Evolutionary conservation across 441 rosid species (phyloP).

Genomic region (Corymbia calophylla): DNA sequence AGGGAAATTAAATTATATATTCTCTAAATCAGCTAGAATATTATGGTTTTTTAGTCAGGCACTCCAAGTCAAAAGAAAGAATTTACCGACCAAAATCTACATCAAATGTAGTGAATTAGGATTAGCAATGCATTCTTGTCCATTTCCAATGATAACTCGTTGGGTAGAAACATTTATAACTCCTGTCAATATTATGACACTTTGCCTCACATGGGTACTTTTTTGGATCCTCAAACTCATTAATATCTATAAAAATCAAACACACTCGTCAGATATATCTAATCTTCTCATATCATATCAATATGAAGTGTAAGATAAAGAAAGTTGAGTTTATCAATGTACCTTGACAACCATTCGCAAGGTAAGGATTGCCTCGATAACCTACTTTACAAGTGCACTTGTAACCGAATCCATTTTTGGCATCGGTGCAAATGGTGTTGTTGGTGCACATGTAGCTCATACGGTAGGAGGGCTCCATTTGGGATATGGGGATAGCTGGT

Average conservation of each 20-base stretch:
- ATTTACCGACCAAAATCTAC: slow-evolving; percentile 12
- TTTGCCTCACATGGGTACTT: neutral
- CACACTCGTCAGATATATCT: neutral
- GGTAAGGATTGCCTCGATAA: slow-evolving; percentile 38
- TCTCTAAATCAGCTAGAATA: too few species aligned
- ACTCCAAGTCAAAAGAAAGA: neutral
- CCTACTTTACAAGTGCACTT: slow-evolving; percentile 18
- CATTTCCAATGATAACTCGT: slow-evolving; percentile 5
- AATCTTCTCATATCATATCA: too few species aligned
- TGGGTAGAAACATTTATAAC: slow-evolving; percentile 11
- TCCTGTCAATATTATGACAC: neutral
- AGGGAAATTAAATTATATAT: too few species aligned
- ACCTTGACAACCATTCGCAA: slow-evolving; percentile 27
- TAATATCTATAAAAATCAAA: slow-evolving; percentile 6
- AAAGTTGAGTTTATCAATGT: too few species aligned
- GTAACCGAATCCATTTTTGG: neutral
- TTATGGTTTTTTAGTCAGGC: too few species aligned
- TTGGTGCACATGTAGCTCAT: slow-evolving; percentile 3
- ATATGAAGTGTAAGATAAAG: too few species aligned
- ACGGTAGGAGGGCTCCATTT: too few species aligned
- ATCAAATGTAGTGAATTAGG: neutral
- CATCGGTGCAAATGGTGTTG: slow-evolving; percentile 2
- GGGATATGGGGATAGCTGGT: too few species aligned
- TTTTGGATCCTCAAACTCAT: slow-evolving; percentile 12
- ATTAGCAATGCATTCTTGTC: slow-evolving; percentile 5